These are phyloP conservation scores for Nakazawaea peltata DNA, from an alignment of 805 yeast genomes.

Conservation along the genomic window DNA sequence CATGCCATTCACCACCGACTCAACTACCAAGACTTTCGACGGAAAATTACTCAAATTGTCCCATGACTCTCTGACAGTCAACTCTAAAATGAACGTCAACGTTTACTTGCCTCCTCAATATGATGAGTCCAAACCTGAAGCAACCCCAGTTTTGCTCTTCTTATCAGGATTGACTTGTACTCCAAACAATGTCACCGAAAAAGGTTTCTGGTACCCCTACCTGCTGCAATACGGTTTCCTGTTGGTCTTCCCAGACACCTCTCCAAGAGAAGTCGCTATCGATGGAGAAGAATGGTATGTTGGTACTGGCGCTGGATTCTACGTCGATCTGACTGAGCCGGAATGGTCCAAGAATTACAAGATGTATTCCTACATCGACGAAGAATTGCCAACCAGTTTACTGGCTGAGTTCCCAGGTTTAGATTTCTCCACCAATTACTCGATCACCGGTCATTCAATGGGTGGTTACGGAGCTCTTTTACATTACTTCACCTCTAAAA, in stretches of 20 bases:
- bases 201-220: constrained; percentile 78
- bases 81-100: constrained; percentile 76
- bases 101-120: constrained; percentile 66
- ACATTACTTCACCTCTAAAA: constrained; percentile 44
- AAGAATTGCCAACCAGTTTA: constrained; percentile 58
- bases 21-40: constrained; percentile 55
- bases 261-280: constrained; percentile 80
- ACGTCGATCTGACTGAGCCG: constrained; percentile 71
- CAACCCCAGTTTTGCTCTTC: constrained; percentile 69
- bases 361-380: constrained; percentile 78
- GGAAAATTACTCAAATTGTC: constrained; percentile 71
- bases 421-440: constrained; percentile 50
- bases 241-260: constrained; percentile 90
- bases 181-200: constrained; percentile 89
- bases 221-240: constrained; percentile 82
- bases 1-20: constrained; percentile 44
- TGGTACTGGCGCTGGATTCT: constrained; percentile 95
- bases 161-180: constrained; percentile 90
- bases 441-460: constrained; percentile 97
- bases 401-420: constrained; percentile 33
- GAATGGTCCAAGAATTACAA: constrained; percentile 70
- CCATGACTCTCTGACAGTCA: constrained; percentile 60
- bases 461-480: constrained; percentile 93
- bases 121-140: constrained; percentile 21
- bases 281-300: constrained; percentile 77